These are phyloP conservation scores for Scedosporium dehoogii DNA, from an alignment of 2,329 filamentous ascomycete genomes.

Conservation along the genomic window DNA sequence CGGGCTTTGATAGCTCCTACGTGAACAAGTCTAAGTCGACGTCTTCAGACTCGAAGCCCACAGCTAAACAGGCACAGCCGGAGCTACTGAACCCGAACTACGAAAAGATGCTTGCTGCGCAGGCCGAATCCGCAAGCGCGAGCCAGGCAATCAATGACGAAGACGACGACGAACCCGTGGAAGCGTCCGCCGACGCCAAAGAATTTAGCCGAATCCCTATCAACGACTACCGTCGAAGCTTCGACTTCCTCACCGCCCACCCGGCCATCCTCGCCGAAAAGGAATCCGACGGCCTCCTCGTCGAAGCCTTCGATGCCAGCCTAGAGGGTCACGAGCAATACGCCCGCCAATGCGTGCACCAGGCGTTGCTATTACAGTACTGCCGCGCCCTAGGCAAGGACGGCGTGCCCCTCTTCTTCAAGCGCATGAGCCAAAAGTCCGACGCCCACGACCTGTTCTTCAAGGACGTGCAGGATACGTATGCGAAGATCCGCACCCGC, in stretches of 20 bases:
- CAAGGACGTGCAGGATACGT: slow-evolving; percentile 87
- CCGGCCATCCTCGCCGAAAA: slow-evolving; percentile 70
- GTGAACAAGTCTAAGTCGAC: slow-evolving; percentile 52
- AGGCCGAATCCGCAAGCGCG: slow-evolving; percentile 15
- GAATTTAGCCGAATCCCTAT: slow-evolving; percentile 70
- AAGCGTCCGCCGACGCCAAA: slow-evolving; percentile 68
- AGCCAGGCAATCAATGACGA: slow-evolving; percentile 15
- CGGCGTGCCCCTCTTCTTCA: slow-evolving; percentile 89
- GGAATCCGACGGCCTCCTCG: slow-evolving; percentile 82
- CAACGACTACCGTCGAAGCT: slow-evolving; percentile 61
- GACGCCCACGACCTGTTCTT: slow-evolving; percentile 84
- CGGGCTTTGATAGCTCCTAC: slow-evolving; percentile 81
- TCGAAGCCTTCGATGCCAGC: slow-evolving; percentile 84
- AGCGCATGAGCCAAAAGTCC: slow-evolving; percentile 78
- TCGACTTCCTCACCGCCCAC: slow-evolving; percentile 70
- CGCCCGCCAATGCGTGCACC: slow-evolving; percentile 81
- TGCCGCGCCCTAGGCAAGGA: slow-evolving; percentile 82
- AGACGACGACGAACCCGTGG: slow-evolving; percentile 61
- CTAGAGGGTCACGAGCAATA: slow-evolving; percentile 67
- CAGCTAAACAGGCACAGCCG: slow-evolving; percentile 41
- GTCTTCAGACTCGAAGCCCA: slow-evolving; percentile 17
- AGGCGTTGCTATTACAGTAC: slow-evolving; percentile 87
- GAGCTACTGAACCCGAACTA: slow-evolving; percentile 48
- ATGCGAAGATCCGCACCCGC: slow-evolving; percentile 68
- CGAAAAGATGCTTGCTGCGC: neutral